A percentile compares a stretch with the other conserved stretches of the same genome.
phyloP scores from a whole-genome alignment of 345 rosid species.

The Populus euphratica region DNA sequence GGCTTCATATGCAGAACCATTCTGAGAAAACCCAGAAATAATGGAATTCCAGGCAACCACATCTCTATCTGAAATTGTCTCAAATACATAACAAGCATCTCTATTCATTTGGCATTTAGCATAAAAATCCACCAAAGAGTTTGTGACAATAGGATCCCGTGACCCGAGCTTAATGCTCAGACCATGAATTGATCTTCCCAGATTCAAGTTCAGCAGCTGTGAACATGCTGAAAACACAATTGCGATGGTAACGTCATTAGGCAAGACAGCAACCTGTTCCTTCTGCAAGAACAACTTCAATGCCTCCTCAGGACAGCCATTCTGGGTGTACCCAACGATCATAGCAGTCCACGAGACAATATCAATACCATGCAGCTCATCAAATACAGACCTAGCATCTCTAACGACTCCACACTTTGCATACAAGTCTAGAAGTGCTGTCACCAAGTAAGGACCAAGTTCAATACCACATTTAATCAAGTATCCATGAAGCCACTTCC shows the following conservation, averaged over 20 bases:
- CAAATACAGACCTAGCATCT: conserved; percentile 24
- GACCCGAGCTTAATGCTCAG: conserved; percentile 21
- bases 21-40: conserved; percentile 46
- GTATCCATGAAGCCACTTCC: conserved; percentile 42
- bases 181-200: conserved; percentile 21
- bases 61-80: conserved; percentile 37
- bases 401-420: conserved; percentile 21
- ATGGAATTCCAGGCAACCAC: conserved; percentile 53
- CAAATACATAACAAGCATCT: conserved; percentile 37
- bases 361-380: conserved; percentile 22
- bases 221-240: conserved; percentile 28
- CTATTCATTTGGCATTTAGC: conserved; percentile 41
- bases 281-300: conserved; percentile 17
- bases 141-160: conserved; percentile 7
- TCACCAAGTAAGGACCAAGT: conserved; percentile 28
- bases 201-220: conserved; percentile 12
- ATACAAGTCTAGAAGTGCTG: conserved; percentile 35
- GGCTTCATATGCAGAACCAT: conserved; percentile 40
- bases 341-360: conserved; percentile 27
- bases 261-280: conserved; percentile 13
- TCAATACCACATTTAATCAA: conserved; percentile 32
- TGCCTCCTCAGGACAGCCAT: conserved; percentile 14
- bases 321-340: conserved; percentile 24
- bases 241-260: conserved; percentile 18
- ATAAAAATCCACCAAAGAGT: conserved; percentile 42